Evolutionary conservation across 1,284 basidiomycete genomes (phyloP), one percentile per base, ranked within the genome.

Genomic region (Leccinum variabile): DNA sequence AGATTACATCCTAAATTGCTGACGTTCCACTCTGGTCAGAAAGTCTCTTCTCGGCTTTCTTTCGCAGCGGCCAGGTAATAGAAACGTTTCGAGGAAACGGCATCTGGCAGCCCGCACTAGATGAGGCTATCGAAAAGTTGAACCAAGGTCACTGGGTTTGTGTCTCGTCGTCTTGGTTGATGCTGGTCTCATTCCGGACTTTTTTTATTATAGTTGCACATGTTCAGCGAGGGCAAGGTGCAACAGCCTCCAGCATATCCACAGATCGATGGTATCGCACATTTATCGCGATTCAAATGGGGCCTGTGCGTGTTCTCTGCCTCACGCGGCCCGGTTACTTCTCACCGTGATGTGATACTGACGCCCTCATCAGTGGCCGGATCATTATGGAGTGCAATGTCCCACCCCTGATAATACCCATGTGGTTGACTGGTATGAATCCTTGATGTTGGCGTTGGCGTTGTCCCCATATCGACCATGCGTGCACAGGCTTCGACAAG

Each of bases 161-260:
- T 71, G 37, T 41, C 22, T 33, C 18, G 41, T 58, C 16, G 44
- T 56, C 49, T n/a, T 18, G 16, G 10, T 53, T 41, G 30, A n/a
- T 46, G 64, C 56, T 46, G 46, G 22, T 59, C 13, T 50, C 52
- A 30, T 60, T n/a, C 60, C 59, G 46, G 67, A 22, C 6, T 5
- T 22, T 22, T 37, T 54, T 62, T 53, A 5, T 18, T 28, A n/a
- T 63, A 96, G 95, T 81, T 98, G 11, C 97, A 99, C 72, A 82
- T 99, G 50, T 99, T 96, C 69, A 88, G 94, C 0, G 97, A 99
- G 76, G 96, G 97, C 25, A 92, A 91, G 68, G 88, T 98, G 54
- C 92, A 94, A 71, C 95, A 95, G 72, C 82, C 87, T 30, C 72
- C 81, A 25, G 77, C 81, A 9, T 87, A 90, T 70, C 79, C 72